These are phyloP conservation scores for Melanogaster broomeanus DNA, from an alignment of 768 basidiomycete genomes.

Conservation along the genomic window DNA sequence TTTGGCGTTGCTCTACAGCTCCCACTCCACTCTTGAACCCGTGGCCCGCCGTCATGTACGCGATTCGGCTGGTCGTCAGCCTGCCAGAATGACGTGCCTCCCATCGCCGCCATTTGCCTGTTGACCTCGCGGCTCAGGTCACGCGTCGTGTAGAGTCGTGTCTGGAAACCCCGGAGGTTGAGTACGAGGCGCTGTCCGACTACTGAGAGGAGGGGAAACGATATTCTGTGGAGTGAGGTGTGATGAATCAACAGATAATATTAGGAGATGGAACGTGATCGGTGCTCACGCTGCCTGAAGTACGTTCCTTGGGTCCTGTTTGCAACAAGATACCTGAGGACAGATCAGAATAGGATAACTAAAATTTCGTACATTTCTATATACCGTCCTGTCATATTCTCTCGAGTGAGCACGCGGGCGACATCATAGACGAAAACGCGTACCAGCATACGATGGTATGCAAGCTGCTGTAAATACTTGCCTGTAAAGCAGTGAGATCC, in stretches of 20 bases:
- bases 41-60: not conserved
- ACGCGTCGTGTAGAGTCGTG: not conserved
- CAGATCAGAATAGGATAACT: not conserved
- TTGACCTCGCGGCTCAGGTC: constrained; percentile 1
- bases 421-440: not conserved
- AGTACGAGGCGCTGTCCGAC: constrained; percentile 21
- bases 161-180: constrained; percentile 14
- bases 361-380: not conserved
- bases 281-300: constrained; percentile 6
- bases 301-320: constrained; percentile 13
- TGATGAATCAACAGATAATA: not conserved
- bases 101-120: not conserved
- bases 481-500: not conserved
- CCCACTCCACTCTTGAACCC: not conserved
- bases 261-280: not conserved
- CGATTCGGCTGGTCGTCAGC: not conserved
- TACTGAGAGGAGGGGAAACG: constrained; percentile 17
- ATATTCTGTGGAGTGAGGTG: not conserved
- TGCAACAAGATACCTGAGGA: not conserved
- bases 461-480: constrained; percentile 1
- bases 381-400: constrained; percentile 8
- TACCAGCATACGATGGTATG: constrained; percentile 14
- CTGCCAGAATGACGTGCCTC: not conserved
- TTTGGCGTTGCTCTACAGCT: not conserved
- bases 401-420: not conserved